phyloP scores from a whole-genome alignment of 805 yeast species.

The Blastobotrys terrestris region DNA sequence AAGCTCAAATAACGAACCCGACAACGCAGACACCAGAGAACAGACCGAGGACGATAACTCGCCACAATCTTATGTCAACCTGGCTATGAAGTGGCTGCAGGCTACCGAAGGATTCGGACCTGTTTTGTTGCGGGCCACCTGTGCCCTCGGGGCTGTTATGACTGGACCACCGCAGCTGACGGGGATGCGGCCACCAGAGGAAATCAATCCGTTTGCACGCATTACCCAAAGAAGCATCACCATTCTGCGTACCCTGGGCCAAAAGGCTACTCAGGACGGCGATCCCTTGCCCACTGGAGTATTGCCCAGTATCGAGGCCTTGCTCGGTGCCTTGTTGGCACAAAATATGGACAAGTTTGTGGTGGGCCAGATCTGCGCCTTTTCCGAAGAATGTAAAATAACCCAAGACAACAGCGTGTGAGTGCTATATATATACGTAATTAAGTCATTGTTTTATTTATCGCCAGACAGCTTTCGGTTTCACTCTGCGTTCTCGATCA shows the following conservation, averaged over 20 bases:
- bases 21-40: no score
- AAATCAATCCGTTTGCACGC: slow-evolving; percentile 31
- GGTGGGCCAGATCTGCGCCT: slow-evolving; percentile 30
- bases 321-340: slow-evolving; percentile 36
- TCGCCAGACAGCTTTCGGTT: no score
- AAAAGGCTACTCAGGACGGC: slow-evolving; percentile 24
- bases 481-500: no score
- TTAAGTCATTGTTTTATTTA: no score
- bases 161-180: slow-evolving; percentile 10
- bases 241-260: slow-evolving; percentile 30
- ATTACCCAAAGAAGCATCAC: slow-evolving; percentile 33
- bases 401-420: neutral
- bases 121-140: slow-evolving; percentile 33
- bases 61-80: slow-evolving; percentile 20
- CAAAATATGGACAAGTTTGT: slow-evolving; percentile 34
- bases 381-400: slow-evolving; percentile 28
- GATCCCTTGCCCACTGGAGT: slow-evolving; percentile 28
- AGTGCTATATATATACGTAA: no score
- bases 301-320: slow-evolving; percentile 34
- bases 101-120: slow-evolving; percentile 34
- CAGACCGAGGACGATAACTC: slow-evolving; percentile 5
- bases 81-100: slow-evolving; percentile 33
- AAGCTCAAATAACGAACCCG: slow-evolving; percentile 4
- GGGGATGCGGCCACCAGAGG: slow-evolving; percentile 24
- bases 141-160: slow-evolving; percentile 35